Evolutionary conservation across 805 yeast species (phyloP).

Genomic region (Wickerhamomyces sydowiorum): DNA sequence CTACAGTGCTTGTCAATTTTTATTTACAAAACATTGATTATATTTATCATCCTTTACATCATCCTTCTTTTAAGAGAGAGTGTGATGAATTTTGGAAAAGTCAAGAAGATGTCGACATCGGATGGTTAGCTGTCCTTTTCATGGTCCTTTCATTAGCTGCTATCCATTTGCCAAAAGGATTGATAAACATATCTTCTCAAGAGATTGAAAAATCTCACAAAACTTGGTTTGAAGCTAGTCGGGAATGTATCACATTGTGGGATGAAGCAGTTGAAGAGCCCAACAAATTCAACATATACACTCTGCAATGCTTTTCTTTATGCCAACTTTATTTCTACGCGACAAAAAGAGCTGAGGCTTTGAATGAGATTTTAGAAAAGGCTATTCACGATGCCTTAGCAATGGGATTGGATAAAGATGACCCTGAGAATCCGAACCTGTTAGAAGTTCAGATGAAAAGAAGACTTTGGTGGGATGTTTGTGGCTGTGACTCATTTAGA

Average conservation of each 20-base stretch:
- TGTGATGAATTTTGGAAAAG: slow-evolving; percentile 16
- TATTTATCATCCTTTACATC: slow-evolving; percentile 25
- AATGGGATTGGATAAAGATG: slow-evolving; percentile 22
- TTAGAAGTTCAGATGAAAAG: slow-evolving; percentile 25
- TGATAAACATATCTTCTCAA: slow-evolving; percentile 17
- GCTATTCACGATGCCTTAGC: slow-evolving; percentile 19
- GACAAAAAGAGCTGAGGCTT: slow-evolving; percentile 21
- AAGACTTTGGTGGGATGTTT: slow-evolving; percentile 26
- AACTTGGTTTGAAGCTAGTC: slow-evolving; percentile 22
- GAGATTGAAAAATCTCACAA: slow-evolving; percentile 21
- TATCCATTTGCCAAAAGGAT: slow-evolving; percentile 22
- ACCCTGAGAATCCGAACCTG: slow-evolving; percentile 17
- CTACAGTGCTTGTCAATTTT: slow-evolving; percentile 20
- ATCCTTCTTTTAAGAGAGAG: slow-evolving; percentile 18
- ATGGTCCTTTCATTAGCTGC: slow-evolving; percentile 21
- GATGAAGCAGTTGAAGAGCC: slow-evolving; percentile 12
- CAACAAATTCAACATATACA: slow-evolving; percentile 12
- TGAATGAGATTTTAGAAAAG: slow-evolving; percentile 17
- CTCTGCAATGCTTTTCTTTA: slow-evolving; percentile 22
- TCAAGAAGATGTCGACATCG: slow-evolving; percentile 16
- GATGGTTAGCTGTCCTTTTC: slow-evolving; percentile 19
- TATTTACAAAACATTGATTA: slow-evolving; percentile 23
- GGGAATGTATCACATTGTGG: slow-evolving; percentile 16
- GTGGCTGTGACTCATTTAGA: slow-evolving; percentile 24
- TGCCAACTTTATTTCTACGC: slow-evolving; percentile 24